phyloP scores from a whole-genome alignment of 2,329 filamentous ascomycete genomes.

The Pezicula rhizophila region DNA sequence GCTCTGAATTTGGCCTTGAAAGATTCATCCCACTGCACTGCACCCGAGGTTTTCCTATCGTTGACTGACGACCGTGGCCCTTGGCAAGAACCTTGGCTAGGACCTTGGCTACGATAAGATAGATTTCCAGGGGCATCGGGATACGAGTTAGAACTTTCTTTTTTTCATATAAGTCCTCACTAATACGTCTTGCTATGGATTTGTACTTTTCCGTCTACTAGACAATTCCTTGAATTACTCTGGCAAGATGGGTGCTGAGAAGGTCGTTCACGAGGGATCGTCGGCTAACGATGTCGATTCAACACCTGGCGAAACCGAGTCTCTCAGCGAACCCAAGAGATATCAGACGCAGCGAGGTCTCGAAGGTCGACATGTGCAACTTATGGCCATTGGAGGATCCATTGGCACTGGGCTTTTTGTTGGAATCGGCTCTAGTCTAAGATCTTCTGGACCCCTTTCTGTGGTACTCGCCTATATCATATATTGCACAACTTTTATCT shows the following conservation, averaged over 20 bases:
- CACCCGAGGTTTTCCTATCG: too few relatives aligned
- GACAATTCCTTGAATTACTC: too few relatives aligned
- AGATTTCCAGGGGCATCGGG: too few relatives aligned
- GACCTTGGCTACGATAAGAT: too few relatives aligned
- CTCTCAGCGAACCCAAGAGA: not conserved
- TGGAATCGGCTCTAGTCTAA: conserved; percentile 42
- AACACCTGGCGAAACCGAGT: not conserved
- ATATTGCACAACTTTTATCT: conserved; percentile 41
- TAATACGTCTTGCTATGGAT: not conserved
- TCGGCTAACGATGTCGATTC: not conserved
- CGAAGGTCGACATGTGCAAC: conserved; percentile 11
- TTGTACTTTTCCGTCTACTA: not conserved
- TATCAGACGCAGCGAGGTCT: conserved; percentile 30
- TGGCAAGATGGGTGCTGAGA: not conserved
- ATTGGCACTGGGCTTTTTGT: conserved; percentile 47
- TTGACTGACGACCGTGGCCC: too few relatives aligned
- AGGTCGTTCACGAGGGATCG: not conserved
- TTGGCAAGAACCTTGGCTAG: too few relatives aligned
- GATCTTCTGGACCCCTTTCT: conserved; percentile 42
- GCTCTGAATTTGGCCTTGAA: too few relatives aligned
- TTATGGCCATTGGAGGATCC: conserved; percentile 27
- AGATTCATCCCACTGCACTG: too few relatives aligned
- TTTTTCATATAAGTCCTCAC: not conserved
- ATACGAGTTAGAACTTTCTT: too few relatives aligned
- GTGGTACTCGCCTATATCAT: conserved; percentile 39